These are phyloP conservation scores for Bolboschoenus planiculmis DNA, from an alignment of 176 grass and related monocot species.

Conservation along the genomic window DNA sequence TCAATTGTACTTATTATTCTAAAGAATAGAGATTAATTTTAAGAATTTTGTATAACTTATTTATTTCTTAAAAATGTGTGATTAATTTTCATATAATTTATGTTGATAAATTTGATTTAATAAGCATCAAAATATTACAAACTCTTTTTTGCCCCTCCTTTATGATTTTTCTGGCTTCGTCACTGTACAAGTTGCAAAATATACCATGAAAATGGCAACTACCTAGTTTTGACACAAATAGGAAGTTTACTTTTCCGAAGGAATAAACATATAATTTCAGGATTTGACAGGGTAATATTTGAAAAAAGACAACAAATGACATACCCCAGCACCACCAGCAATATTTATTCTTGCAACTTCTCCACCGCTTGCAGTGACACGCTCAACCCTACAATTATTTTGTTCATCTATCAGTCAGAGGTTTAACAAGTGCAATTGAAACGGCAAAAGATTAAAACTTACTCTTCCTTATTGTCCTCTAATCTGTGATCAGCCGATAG, in stretches of 20 bases:
- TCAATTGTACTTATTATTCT: no score
- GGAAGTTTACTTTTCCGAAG: background rate
- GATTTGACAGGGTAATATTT: background rate
- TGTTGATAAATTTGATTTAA: no score
- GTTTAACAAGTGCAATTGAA: background rate
- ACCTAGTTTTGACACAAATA: background rate
- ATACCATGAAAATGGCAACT: background rate
- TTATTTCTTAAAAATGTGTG: no score
- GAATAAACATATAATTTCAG: background rate
- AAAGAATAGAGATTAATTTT: no score
- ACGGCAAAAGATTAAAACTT: conserved; percentile 25
- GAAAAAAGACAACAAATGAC: conserved; percentile 10
- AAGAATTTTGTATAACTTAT: no score
- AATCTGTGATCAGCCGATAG: conserved; percentile 86
- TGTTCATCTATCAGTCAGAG: conserved; percentile 15
- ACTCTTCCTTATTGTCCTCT: conserved; percentile 86
- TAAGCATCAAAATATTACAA: no score
- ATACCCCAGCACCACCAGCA: conserved; percentile 72
- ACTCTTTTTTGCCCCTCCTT: no score
- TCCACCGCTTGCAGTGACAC: conserved; percentile 79
- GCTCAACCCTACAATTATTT: conserved; percentile 57
- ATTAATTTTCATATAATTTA: no score
- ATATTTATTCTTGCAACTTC: conserved; percentile 94
- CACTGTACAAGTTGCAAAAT: background rate
- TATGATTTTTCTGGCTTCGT: no score